Conservation (phyloP, 805 yeast species). For the Candida chauliodis region DNA sequence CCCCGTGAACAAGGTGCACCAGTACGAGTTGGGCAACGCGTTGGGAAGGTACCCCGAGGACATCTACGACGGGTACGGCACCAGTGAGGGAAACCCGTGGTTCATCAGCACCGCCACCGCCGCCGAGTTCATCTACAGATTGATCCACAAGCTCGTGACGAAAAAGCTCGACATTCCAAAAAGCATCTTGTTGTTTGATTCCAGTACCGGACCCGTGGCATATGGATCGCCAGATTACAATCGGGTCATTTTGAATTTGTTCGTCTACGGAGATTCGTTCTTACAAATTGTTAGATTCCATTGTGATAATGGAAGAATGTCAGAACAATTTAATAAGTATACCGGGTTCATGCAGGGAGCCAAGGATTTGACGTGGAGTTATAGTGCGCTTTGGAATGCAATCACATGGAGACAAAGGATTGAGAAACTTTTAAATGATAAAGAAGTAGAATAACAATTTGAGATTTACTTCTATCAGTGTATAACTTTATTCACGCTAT, state of each 20-base stretch:
- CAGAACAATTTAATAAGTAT: conserved; percentile 83
- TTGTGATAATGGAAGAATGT: conserved; percentile 70
- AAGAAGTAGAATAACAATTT: background rate
- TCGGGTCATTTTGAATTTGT: conserved; percentile 42
- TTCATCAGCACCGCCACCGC: conserved; percentile 74
- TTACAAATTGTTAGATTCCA: conserved; percentile 56
- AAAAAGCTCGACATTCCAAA: conserved; percentile 40
- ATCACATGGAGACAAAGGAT: conserved; percentile 52
- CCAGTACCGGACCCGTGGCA: conserved; percentile 21
- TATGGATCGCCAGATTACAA: conserved; percentile 44
- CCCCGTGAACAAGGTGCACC: conserved; percentile 59
- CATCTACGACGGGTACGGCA: conserved; percentile 70
- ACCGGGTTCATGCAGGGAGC: conserved; percentile 91
- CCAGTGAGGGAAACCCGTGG: conserved; percentile 91
- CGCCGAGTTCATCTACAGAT: conserved; percentile 57
- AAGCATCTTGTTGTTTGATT: conserved; percentile 37
- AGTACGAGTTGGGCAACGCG: conserved; percentile 53
- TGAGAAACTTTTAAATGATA: conserved; percentile 2
- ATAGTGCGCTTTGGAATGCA: conserved; percentile 71
- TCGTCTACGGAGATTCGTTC: conserved; percentile 65
- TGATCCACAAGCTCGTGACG: conserved; percentile 43
- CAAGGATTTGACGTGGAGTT: conserved; percentile 83
- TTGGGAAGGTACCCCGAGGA: conserved; percentile 95
- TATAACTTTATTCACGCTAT: too few species aligned
- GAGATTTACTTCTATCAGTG: too few species aligned